phyloP scores from a whole-genome alignment of 805 yeast genomes.

The Monosporozyma aquatica region DNA sequence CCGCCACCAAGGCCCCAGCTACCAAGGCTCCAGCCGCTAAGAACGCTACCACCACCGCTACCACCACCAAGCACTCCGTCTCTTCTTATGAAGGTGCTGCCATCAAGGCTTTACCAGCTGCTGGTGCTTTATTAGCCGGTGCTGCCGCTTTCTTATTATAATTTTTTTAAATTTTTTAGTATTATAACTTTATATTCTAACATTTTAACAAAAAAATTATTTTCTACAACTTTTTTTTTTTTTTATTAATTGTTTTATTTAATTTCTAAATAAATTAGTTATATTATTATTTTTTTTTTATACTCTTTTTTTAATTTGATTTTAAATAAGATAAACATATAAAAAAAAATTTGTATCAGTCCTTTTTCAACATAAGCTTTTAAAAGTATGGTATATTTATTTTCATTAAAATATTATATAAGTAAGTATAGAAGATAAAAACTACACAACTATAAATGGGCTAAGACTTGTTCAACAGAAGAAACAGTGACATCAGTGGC shows the following conservation, averaged over 20 bases:
- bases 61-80: constrained; percentile 14
- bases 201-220: too few species aligned
- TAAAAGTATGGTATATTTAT: constrained; percentile 5
- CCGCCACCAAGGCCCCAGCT: too few species aligned
- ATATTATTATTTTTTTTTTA: too few species aligned
- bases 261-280: too few species aligned
- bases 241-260: too few species aligned
- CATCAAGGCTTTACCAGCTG: constrained; percentile 39
- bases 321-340: too few species aligned
- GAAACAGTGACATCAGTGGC: constrained; percentile 32
- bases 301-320: too few species aligned
- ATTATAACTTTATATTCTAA: too few species aligned
- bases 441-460: constrained; percentile 23
- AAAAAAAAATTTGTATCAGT: too few species aligned
- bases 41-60: constrained; percentile 20
- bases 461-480: constrained; percentile 28
- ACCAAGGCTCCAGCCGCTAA: constrained; percentile 18
- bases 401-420: not conserved
- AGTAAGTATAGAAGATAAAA: not conserved
- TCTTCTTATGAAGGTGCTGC: constrained; percentile 36
- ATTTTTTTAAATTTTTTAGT: not conserved
- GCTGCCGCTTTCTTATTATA: constrained; percentile 28
- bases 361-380: not conserved
- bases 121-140: constrained; percentile 42
- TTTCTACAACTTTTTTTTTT: not conserved